Evolutionary conservation across 257 asterid species (phyloP).

Genomic region (Nicotiana tabacum): DNA sequence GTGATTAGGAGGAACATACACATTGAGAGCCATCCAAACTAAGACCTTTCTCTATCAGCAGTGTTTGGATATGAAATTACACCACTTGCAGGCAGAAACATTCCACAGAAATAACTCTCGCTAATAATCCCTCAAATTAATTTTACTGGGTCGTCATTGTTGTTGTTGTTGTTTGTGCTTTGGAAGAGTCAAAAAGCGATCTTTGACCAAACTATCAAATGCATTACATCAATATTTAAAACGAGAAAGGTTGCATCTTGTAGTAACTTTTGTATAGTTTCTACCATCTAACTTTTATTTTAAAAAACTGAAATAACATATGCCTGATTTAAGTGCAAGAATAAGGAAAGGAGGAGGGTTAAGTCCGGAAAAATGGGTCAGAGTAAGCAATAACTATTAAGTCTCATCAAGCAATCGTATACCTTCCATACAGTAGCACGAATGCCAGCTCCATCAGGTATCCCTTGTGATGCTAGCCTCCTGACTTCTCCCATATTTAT

Average conservation of each 20-base stretch:
- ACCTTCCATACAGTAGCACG: conserved; percentile 97
- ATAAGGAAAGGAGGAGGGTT: background rate
- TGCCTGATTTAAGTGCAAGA: background rate
- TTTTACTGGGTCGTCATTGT: background rate
- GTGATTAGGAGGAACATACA: background rate
- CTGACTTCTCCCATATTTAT: conserved; percentile 76
- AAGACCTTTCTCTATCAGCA: background rate
- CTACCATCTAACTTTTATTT: background rate
- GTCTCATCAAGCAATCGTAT: conserved; percentile 1
- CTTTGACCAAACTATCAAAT: background rate
- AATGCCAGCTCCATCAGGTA: conserved; percentile 86
- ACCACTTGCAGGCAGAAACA: background rate
- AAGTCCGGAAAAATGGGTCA: background rate
- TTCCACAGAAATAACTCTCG: background rate
- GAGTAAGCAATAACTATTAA: background rate
- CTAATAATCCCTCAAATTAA: background rate
- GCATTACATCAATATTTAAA: background rate
- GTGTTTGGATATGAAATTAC: background rate
- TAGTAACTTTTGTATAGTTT: background rate
- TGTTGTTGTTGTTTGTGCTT: background rate
- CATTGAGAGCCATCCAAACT: background rate
- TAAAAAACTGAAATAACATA: background rate
- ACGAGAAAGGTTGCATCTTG: background rate
- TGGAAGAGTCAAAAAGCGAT: background rate
- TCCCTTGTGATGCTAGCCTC: conserved; percentile 77